Conservation (phyloP, 2,329 filamentous ascomycete genomes). For the Sclerotinia spermophila region DNA sequence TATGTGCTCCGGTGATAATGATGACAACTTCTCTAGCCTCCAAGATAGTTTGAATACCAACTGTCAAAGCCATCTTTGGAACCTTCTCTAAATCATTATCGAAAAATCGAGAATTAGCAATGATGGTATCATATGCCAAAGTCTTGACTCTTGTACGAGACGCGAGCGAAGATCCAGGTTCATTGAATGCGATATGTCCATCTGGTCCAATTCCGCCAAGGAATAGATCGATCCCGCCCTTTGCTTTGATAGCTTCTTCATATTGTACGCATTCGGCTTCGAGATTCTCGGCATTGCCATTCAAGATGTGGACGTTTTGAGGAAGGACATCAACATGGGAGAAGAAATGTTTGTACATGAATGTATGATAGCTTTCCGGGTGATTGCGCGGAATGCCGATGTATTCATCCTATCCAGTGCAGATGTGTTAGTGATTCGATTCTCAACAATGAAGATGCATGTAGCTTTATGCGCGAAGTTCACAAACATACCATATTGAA, state of each 20-base stretch:
- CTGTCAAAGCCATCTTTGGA: constrained; percentile 77
- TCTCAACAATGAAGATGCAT: not conserved
- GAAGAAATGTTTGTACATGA: constrained; percentile 94
- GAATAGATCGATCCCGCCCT: constrained; percentile 80
- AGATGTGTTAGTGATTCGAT: not conserved
- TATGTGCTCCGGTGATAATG: constrained; percentile 78
- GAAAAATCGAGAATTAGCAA: constrained; percentile 84
- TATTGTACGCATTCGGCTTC: constrained; percentile 75
- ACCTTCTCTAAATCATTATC: constrained; percentile 69
- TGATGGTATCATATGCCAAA: constrained; percentile 79
- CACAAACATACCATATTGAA: constrained; percentile 73
- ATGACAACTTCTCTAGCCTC: constrained; percentile 78
- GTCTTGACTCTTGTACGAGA: constrained; percentile 83
- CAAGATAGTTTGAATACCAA: constrained; percentile 79
- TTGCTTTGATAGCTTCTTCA: constrained; percentile 70
- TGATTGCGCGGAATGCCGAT: constrained; percentile 79
- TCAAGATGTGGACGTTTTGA: constrained; percentile 77
- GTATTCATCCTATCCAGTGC: constrained; percentile 66
- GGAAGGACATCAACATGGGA: constrained; percentile 78
- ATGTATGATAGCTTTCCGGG: constrained; percentile 82
- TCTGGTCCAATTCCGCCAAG: constrained; percentile 82
- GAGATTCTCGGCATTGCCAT: constrained; percentile 74
- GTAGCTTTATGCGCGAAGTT: constrained; percentile 10
- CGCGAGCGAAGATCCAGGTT: constrained; percentile 74
- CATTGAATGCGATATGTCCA: constrained; percentile 88